A percentile compares a stretch with the other conserved stretches of the same genome.
phyloP scores from a whole-genome alignment of 179 eudicot species.

The Silene vulgaris region DNA sequence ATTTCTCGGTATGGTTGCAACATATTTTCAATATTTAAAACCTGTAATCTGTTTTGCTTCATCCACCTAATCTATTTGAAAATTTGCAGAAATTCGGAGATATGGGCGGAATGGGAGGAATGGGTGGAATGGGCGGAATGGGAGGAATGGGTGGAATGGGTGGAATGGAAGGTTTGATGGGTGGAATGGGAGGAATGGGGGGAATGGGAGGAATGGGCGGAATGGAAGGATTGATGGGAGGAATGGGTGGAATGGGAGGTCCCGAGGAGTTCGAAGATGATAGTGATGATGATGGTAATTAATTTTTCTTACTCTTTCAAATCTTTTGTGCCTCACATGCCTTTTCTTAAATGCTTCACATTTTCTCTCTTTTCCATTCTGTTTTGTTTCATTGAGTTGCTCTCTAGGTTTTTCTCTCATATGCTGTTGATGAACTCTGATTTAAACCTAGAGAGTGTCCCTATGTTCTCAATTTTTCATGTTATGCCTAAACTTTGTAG shows the following conservation, averaged over 20 bases:
- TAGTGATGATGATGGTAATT: slow-evolving; percentile 74
- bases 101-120: slow-evolving; percentile 25
- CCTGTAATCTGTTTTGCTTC: slow-evolving; percentile 11
- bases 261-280: slow-evolving; percentile 35
- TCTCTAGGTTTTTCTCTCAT: too few species aligned
- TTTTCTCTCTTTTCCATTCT: too few species aligned
- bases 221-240: slow-evolving; percentile 24
- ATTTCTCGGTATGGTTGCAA: slow-evolving; percentile 68
- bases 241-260: slow-evolving; percentile 41
- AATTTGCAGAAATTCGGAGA: slow-evolving; percentile 58
- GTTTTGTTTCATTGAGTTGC: too few species aligned
- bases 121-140: slow-evolving; percentile 31
- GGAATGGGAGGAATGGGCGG: slow-evolving; percentile 32
- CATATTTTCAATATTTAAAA: background rate
- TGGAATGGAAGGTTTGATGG: slow-evolving; percentile 22
- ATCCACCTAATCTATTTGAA: slow-evolving; percentile 7
- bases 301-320: background rate
- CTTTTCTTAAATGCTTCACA: too few species aligned
- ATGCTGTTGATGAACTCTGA: too few species aligned
- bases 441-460: too few species aligned
- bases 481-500: too few species aligned
- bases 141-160: slow-evolving; percentile 19
- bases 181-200: slow-evolving; percentile 30
- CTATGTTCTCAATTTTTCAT: too few species aligned
- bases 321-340: background rate